Evolutionary conservation across 2,329 filamentous ascomycete species (phyloP), one percentile per base, ranked within the genome.

Genomic region (Talaromyces sp.): DNA sequence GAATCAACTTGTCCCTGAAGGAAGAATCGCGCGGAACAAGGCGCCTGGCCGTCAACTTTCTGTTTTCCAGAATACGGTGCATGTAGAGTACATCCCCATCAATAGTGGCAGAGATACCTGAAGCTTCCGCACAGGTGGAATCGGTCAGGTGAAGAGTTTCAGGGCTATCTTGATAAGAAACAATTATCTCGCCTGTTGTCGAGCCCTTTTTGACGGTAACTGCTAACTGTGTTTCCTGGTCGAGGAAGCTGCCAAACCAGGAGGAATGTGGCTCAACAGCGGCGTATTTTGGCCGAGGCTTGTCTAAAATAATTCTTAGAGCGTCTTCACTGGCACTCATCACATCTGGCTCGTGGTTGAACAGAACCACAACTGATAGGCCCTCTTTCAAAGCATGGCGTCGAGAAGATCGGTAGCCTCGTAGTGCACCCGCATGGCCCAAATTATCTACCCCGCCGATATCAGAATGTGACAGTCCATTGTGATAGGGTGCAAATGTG

Each of bases 351-450:
- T 77, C 72, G 39, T 73, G 68, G 41, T 79, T 78, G 52, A 75
- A 69, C 51, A 78, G 42, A 4, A 70, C 70, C 1, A 79, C 65
- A 9, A 77, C 66, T 2, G 73, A 75, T 1, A 77, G 37, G 1
- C 67, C 62, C 20, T 72, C 62, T 6, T 60, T 53, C 0, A 73
- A 69, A 4, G 66, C 62, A 49, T 78, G 70, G 7, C 66, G 30
- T 11, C 76, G 69, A 19, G 62, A 56, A 13, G 74, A 63, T 17
- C 73, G 65, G 61, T 72, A 79, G 7, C 76, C 76, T 29, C 73
- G 66, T 24, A 79, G 65, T 2, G 71, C 76, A 11, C 76, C 76
- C 22, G 70, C 72, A 51, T 79, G 76, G 1, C 73, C 70, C 2
- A 75, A 55, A 2, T 60, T 63, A 4, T 58, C 44, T 4, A 69